phyloP scores from a whole-genome alignment of 2,329 filamentous ascomycete species.

The Penicillium sp. region DNA sequence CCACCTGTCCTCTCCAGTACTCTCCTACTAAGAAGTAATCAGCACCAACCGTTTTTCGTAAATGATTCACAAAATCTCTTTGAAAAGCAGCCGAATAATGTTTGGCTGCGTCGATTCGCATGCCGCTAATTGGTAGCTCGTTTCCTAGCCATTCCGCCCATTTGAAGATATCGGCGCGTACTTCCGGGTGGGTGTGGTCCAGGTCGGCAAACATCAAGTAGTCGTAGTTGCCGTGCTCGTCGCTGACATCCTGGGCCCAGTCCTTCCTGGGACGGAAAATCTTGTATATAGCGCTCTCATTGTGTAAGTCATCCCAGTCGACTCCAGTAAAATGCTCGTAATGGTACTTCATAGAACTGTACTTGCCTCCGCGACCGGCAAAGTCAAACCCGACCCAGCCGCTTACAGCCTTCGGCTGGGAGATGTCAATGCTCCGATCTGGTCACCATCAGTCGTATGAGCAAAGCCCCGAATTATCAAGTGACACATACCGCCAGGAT shows the following conservation, averaged over 20 bases:
- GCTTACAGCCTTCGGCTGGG: constrained; percentile 48
- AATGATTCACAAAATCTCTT: constrained; percentile 56
- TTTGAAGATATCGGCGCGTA: constrained; percentile 58
- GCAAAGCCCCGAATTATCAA: constrained; percentile 47
- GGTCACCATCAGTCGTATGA: constrained; percentile 34
- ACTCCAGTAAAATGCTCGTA: constrained; percentile 65
- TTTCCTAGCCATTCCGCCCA: constrained; percentile 62
- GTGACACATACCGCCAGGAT: constrained; percentile 43
- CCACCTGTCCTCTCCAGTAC: constrained; percentile 60
- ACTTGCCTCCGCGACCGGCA: constrained; percentile 54
- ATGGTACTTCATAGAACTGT: constrained; percentile 60
- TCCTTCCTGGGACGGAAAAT: constrained; percentile 53
- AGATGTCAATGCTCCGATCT: constrained; percentile 50
- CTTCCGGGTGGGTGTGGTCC: constrained; percentile 61
- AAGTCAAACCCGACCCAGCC: constrained; percentile 67
- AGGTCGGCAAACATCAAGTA: constrained; percentile 72
- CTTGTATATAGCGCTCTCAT: constrained; percentile 61
- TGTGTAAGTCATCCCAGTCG: constrained; percentile 58
- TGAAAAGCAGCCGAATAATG: constrained; percentile 66
- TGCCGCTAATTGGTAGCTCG: constrained; percentile 57
- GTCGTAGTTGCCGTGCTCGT: constrained; percentile 62
- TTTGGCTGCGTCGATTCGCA: constrained; percentile 68
- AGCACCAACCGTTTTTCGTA: constrained; percentile 50
- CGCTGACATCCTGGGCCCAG: constrained; percentile 60
- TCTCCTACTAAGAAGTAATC: constrained; percentile 66